Percentiles rank a stretch among this genome's conserved stretches.
Conservation (phyloP, 306 rosid species). For the Quercus ilex region DNA sequence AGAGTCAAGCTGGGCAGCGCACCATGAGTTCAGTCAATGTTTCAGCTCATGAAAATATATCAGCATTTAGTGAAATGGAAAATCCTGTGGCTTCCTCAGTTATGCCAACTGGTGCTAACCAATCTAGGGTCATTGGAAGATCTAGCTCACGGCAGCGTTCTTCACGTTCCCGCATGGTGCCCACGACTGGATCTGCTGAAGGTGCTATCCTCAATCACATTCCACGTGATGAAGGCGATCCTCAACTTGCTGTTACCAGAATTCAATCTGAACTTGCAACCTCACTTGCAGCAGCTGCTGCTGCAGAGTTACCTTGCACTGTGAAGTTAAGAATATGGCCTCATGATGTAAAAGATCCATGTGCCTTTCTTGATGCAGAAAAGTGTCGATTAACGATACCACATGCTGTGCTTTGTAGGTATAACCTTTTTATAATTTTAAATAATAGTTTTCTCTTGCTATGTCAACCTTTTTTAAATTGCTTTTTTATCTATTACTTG, state of each 20-base stretch:
- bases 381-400: slow-evolving; percentile 76
- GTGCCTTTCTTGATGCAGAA: slow-evolving; percentile 62
- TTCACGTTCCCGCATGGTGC: slow-evolving; percentile 46
- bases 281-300: slow-evolving; percentile 80
- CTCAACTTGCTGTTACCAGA: slow-evolving; percentile 61
- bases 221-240: slow-evolving; percentile 54
- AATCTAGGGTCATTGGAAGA: slow-evolving; percentile 60
- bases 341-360: slow-evolving; percentile 80
- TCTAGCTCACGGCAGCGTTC: slow-evolving; percentile 55
- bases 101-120: slow-evolving; percentile 44
- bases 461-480: neutral
- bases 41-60: slow-evolving; percentile 33
- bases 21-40: slow-evolving; percentile 32
- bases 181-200: slow-evolving; percentile 55
- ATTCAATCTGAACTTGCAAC: slow-evolving; percentile 85
- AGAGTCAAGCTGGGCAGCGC: slow-evolving; percentile 72
- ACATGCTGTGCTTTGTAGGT: slow-evolving; percentile 98
- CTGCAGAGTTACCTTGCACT: slow-evolving; percentile 92
- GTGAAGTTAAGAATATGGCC: slow-evolving; percentile 95
- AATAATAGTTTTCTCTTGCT: neutral
- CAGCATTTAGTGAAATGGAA: slow-evolving; percentile 41
- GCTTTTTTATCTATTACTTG: neutral
- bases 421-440: slow-evolving; percentile 8
- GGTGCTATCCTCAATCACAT: slow-evolving; percentile 35
- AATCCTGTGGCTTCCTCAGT: slow-evolving; percentile 46